These are phyloP conservation scores for Plasmodium vivax DNA, from an alignment of 169 alveolate genomes.

Conservation along the genomic window DNA sequence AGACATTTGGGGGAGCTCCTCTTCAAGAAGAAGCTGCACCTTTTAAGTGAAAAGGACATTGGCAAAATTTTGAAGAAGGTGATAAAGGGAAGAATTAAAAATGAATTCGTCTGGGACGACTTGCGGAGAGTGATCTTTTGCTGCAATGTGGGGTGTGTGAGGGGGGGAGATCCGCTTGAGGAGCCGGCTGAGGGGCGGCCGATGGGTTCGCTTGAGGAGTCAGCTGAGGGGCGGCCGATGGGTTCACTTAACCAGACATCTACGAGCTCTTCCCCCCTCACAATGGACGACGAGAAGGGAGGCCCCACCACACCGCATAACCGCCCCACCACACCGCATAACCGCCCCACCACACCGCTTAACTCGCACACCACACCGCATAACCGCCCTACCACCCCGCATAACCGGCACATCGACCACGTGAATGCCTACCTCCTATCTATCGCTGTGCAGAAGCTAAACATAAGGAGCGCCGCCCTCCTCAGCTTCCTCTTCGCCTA, in stretches of 20 bases:
- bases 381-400: not conserved
- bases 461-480: slow-evolving; percentile 25
- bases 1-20: slow-evolving; percentile 1
- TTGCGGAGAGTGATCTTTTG: slow-evolving; percentile 18
- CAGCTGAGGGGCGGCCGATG: not conserved
- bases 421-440: slow-evolving; percentile 43
- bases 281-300: not conserved
- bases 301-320: not conserved
- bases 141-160: not conserved
- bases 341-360: not conserved
- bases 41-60: slow-evolving; percentile 42
- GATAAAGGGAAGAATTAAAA: slow-evolving; percentile 42
- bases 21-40: slow-evolving; percentile 22
- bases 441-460: slow-evolving; percentile 36
- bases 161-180: not conserved
- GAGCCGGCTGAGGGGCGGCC: not conserved
- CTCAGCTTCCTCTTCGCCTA: slow-evolving; percentile 29
- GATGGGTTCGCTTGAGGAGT: not conserved
- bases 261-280: not conserved
- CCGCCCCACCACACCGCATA: not conserved
- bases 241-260: not conserved
- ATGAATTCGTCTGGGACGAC: slow-evolving; percentile 47
- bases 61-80: slow-evolving; percentile 39
- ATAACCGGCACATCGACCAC: slow-evolving; percentile 10
- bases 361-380: too few species aligned